Conservation (phyloP, 305 asterid genomes). For the Fraxinus latifolia region DNA sequence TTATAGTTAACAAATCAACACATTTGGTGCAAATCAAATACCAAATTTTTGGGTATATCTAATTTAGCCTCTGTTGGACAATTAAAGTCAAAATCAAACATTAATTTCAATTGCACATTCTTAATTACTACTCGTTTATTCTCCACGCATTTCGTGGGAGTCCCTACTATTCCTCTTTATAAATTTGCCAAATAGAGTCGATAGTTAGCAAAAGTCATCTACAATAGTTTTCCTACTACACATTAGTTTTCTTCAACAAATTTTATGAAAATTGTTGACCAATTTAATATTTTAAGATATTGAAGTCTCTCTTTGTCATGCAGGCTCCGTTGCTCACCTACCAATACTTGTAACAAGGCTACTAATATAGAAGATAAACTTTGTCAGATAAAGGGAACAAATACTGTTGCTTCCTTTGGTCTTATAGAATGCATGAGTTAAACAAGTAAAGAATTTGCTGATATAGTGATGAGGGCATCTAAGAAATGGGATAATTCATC, state of each 20-base stretch:
- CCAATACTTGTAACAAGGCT: slow-evolving; percentile 23
- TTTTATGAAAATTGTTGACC: neutral
- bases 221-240: neutral
- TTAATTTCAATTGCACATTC: neutral
- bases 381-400: neutral
- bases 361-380: neutral
- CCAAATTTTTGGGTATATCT: neutral
- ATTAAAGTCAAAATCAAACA: neutral
- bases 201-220: neutral
- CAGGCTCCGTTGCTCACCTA: slow-evolving; percentile 40
- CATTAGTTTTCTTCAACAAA: neutral
- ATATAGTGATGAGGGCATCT: neutral
- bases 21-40: neutral
- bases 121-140: too few relatives aligned
- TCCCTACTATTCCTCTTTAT: neutral
- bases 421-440: neutral
- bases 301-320: slow-evolving; percentile 30
- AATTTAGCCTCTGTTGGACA: neutral
- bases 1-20: neutral
- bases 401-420: neutral
- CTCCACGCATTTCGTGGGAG: neutral
- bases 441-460: neutral
- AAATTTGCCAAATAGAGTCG: neutral
- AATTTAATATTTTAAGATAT: neutral
- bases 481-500: neutral